phyloP scores from a whole-genome alignment of 345 rosid genomes.

The Corymbia maculata region DNA sequence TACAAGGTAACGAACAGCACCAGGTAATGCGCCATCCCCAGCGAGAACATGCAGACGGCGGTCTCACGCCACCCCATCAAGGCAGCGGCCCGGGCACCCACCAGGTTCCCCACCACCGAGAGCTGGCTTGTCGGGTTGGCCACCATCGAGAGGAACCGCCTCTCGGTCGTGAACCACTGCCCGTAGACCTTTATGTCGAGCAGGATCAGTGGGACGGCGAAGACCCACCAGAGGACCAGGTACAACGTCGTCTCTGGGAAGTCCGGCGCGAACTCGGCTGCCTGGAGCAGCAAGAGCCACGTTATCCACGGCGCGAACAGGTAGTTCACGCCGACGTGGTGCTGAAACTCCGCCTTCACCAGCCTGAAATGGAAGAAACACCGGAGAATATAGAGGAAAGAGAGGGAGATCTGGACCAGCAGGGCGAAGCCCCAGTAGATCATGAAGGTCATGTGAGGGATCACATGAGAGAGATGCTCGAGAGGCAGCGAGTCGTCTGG shows the following conservation, averaged over 20 bases:
- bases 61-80: slow-evolving; percentile 34
- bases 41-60: slow-evolving; percentile 23
- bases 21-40: slow-evolving; percentile 34
- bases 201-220: slow-evolving; percentile 16
- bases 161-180: slow-evolving; percentile 40
- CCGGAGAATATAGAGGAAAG: slow-evolving; percentile 17
- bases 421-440: slow-evolving; percentile 25
- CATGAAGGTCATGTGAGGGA: slow-evolving; percentile 12
- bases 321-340: slow-evolving; percentile 33
- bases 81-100: slow-evolving; percentile 24
- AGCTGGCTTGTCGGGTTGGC: slow-evolving; percentile 38
- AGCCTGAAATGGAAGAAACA: slow-evolving; percentile 19
- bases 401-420: slow-evolving; percentile 12
- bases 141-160: slow-evolving; percentile 20
- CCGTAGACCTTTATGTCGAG: slow-evolving; percentile 37
- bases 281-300: slow-evolving; percentile 27
- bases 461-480: not conserved
- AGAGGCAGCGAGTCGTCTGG: not conserved
- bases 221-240: slow-evolving; percentile 23
- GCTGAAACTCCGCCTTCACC: slow-evolving; percentile 32
- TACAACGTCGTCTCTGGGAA: not conserved
- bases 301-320: slow-evolving; percentile 33
- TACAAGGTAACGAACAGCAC: slow-evolving; percentile 40
- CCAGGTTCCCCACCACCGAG: slow-evolving; percentile 34
- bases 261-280: slow-evolving; percentile 4